A percentile compares a stretch with the other conserved stretches of the same genome.
phyloP scores from a whole-genome alignment of 1,284 basidiomycete genomes.

The Sporisorium scitamineum region DNA sequence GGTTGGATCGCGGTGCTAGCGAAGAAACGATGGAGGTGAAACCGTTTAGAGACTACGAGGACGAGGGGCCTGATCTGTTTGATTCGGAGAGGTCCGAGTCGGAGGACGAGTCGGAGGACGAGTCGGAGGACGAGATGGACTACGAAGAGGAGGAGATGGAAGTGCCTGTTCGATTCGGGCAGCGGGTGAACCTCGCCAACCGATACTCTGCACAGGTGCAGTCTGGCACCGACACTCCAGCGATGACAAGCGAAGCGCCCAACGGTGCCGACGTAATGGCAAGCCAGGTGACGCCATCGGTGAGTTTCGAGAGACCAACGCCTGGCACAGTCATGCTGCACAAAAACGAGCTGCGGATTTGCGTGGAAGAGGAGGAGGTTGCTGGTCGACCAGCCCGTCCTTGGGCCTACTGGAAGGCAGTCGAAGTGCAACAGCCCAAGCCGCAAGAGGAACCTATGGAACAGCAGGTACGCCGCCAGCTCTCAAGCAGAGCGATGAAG shows the following conservation, averaged over 20 bases:
- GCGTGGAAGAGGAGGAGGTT: conserved; percentile 15
- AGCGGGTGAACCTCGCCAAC: conserved; percentile 24
- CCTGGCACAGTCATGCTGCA: conserved; percentile 26
- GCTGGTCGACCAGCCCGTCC: neutral
- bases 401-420: conserved; percentile 40
- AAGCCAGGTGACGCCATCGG: conserved; percentile 10
- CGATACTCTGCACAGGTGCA: conserved; percentile 2
- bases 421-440: conserved; percentile 19
- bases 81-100: conserved; percentile 30
- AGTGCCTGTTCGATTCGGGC: conserved; percentile 40
- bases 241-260: too few relatives aligned
- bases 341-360: conserved; percentile 23
- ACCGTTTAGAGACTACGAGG: conserved; percentile 46
- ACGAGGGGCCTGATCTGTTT: conserved; percentile 41
- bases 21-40: neutral
- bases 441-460: conserved; percentile 1
- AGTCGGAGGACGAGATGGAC: conserved; percentile 23
- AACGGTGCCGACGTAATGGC: neutral
- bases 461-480: conserved; percentile 22
- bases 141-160: conserved; percentile 33
- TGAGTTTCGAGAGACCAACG: conserved; percentile 17
- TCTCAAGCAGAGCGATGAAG: conserved; percentile 36
- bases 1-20: neutral
- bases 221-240: neutral
- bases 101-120: conserved; percentile 21